Base-by-base conservation (phyloP, 1,284 basidiomycete species). In the Malassezia japonica region DNA sequence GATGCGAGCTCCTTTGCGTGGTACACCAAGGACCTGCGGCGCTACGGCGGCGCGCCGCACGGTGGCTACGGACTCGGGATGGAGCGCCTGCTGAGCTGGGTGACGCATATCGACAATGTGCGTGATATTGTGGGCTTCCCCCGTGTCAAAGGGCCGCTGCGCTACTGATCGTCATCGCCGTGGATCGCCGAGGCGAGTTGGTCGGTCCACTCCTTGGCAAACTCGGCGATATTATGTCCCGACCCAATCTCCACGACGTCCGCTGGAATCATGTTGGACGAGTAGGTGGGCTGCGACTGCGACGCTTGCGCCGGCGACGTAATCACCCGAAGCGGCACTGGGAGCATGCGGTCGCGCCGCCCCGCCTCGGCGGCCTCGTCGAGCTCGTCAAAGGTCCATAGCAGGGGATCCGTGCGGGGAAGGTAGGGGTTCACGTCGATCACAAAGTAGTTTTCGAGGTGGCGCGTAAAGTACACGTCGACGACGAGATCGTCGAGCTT, bases 401-500 rank as follows among this genome's bases (percentile, higher is more conserved):
- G 76, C 1, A 94, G 79, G 0, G 88, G 73, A 70, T 96, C 91
- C 16, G 91, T 95, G 29, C 82, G 82, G 0, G 81, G 79, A 10
- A 85, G 80, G 68, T 85, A 95, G 0, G 89, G 87, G 61, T 89
- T 89, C 74, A 96, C 85, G 74, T 96, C 92, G 59, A 96, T 73
- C 58, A 92, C 77, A 72, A 88, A 84, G 6, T 82, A 85, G 8
- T 81, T 78, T 1, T 78, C 75, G 36, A 87, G 78, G 67, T 86
- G 82, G 15, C 88, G 82, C 1, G 86, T 89, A 34, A 95, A 78
- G 53, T 94, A 81, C 39, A 94, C 76, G 70, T 96, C 91, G 63
- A 94, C 84, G 1, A 81, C 77, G 69, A 92, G 62, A 35, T 70
- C 65, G 1, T 13, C 10, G 21, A 68, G 20, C 16, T 36, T 21